These are phyloP conservation scores for Amylocarpus encephaloides DNA, from an alignment of 2,329 filamentous ascomycete genomes.

Conservation along the genomic window DNA sequence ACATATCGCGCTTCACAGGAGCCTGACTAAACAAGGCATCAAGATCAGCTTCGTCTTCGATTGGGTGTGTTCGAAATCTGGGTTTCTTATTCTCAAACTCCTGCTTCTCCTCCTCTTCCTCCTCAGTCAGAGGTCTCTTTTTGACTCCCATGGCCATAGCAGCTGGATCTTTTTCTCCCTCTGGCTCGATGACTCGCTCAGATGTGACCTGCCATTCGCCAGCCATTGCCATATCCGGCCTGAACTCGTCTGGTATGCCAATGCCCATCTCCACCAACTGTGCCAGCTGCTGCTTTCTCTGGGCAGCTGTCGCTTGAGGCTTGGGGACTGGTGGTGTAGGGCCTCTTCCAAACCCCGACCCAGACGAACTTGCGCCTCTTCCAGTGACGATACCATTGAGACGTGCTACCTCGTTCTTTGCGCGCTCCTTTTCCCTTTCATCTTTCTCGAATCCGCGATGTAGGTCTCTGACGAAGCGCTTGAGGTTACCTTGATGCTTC, in stretches of 20 bases:
- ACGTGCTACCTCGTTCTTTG: slow-evolving; percentile 77
- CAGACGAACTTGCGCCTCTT: slow-evolving; percentile 23
- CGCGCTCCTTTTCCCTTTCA: slow-evolving; percentile 73
- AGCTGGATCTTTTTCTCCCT: slow-evolving; percentile 38
- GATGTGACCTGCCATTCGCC: slow-evolving; percentile 75
- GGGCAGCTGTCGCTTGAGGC: slow-evolving; percentile 43
- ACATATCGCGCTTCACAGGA: slow-evolving; percentile 22
- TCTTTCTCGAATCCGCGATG: slow-evolving; percentile 79
- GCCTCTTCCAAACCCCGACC: slow-evolving; percentile 19
- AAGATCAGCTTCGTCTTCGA: slow-evolving; percentile 31
- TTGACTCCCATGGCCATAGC: slow-evolving; percentile 47
- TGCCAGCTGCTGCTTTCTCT: slow-evolving; percentile 76
- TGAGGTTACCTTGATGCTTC: slow-evolving; percentile 78
- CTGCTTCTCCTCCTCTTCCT: slow-evolving; percentile 54
- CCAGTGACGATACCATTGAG: slow-evolving; percentile 69
- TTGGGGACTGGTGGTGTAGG: slow-evolving; percentile 24
- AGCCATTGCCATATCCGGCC: slow-evolving; percentile 76
- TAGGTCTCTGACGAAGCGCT: slow-evolving; percentile 82
- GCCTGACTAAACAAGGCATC: slow-evolving; percentile 34
- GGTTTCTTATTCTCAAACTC: slow-evolving; percentile 50
- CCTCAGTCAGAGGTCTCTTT: slow-evolving; percentile 56
- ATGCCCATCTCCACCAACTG: slow-evolving; percentile 86
- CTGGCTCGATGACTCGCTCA: slow-evolving; percentile 32
- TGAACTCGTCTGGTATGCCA: slow-evolving; percentile 70
- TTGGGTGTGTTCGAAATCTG: slow-evolving; percentile 31